These are phyloP conservation scores for Malus hybrid DNA, from an alignment of 331 rosid species.

Conservation along the genomic window DNA sequence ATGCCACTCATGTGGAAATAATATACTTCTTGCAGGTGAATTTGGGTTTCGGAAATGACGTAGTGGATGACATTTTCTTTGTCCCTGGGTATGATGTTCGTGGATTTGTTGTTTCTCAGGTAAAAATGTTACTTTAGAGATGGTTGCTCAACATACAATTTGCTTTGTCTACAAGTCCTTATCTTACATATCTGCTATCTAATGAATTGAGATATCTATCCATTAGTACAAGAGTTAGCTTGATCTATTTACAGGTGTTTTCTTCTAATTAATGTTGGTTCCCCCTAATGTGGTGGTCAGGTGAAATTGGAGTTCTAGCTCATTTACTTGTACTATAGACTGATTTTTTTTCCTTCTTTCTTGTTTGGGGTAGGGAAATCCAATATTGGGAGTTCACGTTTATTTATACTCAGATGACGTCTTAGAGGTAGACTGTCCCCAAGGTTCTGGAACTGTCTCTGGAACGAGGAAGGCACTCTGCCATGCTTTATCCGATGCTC, in stretches of 20 bases:
- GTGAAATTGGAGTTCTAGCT: not conserved
- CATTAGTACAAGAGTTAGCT: not conserved
- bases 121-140: slow-evolving; percentile 20
- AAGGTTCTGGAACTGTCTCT: slow-evolving; percentile 69
- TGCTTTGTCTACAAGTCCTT: not conserved
- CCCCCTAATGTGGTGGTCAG: not conserved
- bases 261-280: not conserved
- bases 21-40: slow-evolving; percentile 60
- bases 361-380: slow-evolving; percentile 65
- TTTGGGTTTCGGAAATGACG: slow-evolving; percentile 73
- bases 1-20: slow-evolving; percentile 12
- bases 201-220: not conserved
- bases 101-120: slow-evolving; percentile 97
- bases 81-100: slow-evolving; percentile 75
- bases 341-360: not conserved
- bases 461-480: slow-evolving; percentile 63
- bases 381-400: slow-evolving; percentile 85
- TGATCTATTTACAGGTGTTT: not conserved
- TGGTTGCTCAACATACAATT: not conserved
- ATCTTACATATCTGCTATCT: slow-evolving; percentile 5
- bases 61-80: slow-evolving; percentile 61
- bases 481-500: slow-evolving; percentile 81
- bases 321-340: slow-evolving; percentile 1
- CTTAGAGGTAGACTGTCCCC: slow-evolving; percentile 76
- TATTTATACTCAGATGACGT: slow-evolving; percentile 83